These are phyloP conservation scores for Dictyostelium purpureum DNA, from an alignment of 78 protist species.

Conservation along the genomic window DNA sequence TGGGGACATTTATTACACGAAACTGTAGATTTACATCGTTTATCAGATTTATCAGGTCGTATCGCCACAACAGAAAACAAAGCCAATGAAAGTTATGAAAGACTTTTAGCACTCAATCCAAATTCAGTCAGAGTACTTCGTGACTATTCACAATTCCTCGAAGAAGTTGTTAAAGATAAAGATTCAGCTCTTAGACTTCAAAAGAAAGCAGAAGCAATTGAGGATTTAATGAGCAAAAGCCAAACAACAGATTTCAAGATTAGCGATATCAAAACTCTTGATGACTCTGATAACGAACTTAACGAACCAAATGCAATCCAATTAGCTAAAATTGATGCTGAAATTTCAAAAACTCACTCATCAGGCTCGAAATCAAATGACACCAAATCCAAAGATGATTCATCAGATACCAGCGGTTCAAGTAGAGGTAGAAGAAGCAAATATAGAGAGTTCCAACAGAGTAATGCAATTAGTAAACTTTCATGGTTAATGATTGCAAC, in stretches of 20 bases:
- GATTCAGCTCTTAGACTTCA: not conserved
- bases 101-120: slow-evolving; percentile 55
- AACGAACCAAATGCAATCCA: not conserved
- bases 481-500: slow-evolving; percentile 40
- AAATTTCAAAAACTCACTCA: not conserved
- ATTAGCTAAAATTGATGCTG: slow-evolving; percentile 16
- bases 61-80: slow-evolving; percentile 48
- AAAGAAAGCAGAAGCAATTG: slow-evolving; percentile 33
- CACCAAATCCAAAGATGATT: not conserved
- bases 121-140: slow-evolving; percentile 58
- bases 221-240: slow-evolving; percentile 45
- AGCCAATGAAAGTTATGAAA: slow-evolving; percentile 57
- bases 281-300: not conserved
- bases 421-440: not conserved
- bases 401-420: slow-evolving; percentile 9
- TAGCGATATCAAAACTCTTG: not conserved
- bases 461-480: slow-evolving; percentile 30
- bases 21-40: slow-evolving; percentile 49
- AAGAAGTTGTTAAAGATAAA: slow-evolving; percentile 65
- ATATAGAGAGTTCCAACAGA: slow-evolving; percentile 43
- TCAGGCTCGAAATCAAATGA: not conserved
- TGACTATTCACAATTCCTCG: slow-evolving; percentile 63
- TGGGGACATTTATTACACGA: slow-evolving; percentile 40
- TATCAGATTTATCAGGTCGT: slow-evolving; percentile 38
- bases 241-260: slow-evolving; percentile 1